Conservation (phyloP, 2,329 filamentous ascomycete species). For the Proliferodiscus dingleyae region DNA sequence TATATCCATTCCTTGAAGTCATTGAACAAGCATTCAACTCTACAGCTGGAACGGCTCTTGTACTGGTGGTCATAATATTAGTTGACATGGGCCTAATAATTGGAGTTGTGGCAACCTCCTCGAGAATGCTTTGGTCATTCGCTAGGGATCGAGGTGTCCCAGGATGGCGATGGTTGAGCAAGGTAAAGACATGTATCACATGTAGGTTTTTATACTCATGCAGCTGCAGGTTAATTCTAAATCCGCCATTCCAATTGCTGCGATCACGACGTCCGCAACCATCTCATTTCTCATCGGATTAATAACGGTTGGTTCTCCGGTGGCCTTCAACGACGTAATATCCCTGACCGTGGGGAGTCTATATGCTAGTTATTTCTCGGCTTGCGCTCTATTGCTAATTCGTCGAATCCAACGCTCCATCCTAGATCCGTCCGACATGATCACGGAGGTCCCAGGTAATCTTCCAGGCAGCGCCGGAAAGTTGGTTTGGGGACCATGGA, state of each 20-base stretch:
- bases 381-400: slow-evolving; percentile 29
- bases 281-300: slow-evolving; percentile 9
- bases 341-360: slow-evolving; percentile 3
- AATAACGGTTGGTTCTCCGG: slow-evolving; percentile 10
- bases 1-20: slow-evolving; percentile 54
- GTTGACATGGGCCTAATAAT: slow-evolving; percentile 36
- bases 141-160: slow-evolving; percentile 16
- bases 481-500: slow-evolving; percentile 1
- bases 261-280: not conserved
- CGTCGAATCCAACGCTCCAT: not conserved
- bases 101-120: slow-evolving; percentile 34
- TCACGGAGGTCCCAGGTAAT: not conserved
- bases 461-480: slow-evolving; percentile 2
- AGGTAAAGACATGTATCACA: slow-evolving; percentile 6
- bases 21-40: slow-evolving; percentile 42
- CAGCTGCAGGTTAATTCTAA: slow-evolving; percentile 2
- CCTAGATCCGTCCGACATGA: not conserved
- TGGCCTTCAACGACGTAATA: slow-evolving; percentile 10
- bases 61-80: slow-evolving; percentile 20
- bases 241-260: slow-evolving; percentile 1
- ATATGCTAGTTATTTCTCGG: slow-evolving; percentile 5
- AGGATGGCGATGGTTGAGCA: slow-evolving; percentile 20
- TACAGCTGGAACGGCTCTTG: slow-evolving; percentile 33
- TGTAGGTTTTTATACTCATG: not conserved
- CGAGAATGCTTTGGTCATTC: slow-evolving; percentile 39